These are phyloP conservation scores for Paraglomus brasilianum DNA, from an alignment of 192 early-diverging fungal genomes.

Conservation along the genomic window DNA sequence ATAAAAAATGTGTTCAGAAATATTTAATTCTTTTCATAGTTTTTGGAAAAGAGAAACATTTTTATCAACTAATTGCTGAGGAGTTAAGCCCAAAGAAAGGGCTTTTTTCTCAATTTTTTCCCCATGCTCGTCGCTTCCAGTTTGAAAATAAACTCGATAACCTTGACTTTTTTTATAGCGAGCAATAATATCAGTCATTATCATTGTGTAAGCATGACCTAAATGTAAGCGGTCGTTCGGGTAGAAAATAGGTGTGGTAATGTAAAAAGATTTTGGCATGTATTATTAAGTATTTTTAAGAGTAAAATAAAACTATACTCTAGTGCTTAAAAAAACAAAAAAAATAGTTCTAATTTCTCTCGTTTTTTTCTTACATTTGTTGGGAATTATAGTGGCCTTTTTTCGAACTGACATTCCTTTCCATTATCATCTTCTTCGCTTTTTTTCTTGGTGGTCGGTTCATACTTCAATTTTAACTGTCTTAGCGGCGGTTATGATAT, in stretches of 20 bases:
- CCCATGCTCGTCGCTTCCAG: slow-evolving; percentile 10
- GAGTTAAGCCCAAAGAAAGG: neutral
- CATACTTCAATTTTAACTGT: slow-evolving; percentile 13
- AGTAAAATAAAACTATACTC: no score
- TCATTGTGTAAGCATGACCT: slow-evolving; percentile 5
- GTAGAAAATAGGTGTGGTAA: slow-evolving; percentile 11
- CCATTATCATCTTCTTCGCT: slow-evolving; percentile 7
- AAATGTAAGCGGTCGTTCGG: slow-evolving; percentile 1
- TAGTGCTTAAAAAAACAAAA: no score
- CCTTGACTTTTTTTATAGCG: slow-evolving; percentile 15
- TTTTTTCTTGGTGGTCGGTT: slow-evolving; percentile 16
- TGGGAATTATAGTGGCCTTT: slow-evolving; percentile 8
- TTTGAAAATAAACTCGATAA: slow-evolving; percentile 6
- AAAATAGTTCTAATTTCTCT: slow-evolving; percentile 1
- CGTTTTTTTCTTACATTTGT: neutral
- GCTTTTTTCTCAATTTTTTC: slow-evolving; percentile 14
- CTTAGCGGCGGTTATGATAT: neutral
- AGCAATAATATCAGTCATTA: slow-evolving; percentile 6
- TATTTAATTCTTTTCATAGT: slow-evolving; percentile 4
- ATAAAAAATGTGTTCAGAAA: slow-evolving; percentile 8
- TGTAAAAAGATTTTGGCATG: neutral
- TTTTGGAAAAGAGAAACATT: slow-evolving; percentile 1
- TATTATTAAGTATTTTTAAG: neutral
- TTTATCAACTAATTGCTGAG: slow-evolving; percentile 2
- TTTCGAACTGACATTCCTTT: slow-evolving; percentile 1